Percentiles rank a stretch among this genome's conserved stretches.
Conservation (phyloP, 2,329 filamentous ascomycete species). For the Colletotrichum cuscutae region DNA sequence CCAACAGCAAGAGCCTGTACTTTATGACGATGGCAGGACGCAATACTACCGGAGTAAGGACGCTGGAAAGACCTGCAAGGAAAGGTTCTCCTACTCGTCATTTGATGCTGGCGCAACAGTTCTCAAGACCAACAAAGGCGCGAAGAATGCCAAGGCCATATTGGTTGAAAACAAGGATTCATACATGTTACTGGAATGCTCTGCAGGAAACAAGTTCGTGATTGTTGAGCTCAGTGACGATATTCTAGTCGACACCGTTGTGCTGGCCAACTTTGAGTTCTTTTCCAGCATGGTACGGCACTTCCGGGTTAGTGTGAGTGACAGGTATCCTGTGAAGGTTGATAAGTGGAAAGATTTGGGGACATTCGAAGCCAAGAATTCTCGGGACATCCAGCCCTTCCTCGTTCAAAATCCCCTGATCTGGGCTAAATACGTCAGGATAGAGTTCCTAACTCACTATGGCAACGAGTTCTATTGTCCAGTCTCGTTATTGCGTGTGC, state of each 20-base stretch:
- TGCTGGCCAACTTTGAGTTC: constrained; percentile 99
- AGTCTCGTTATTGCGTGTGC: constrained; percentile 87
- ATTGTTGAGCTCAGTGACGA: constrained; percentile 93
- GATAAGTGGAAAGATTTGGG: constrained; percentile 93
- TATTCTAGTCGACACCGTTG: constrained; percentile 89
- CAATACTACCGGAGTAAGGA: constrained; percentile 81
- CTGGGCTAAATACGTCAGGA: constrained; percentile 91
- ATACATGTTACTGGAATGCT: constrained; percentile 96
- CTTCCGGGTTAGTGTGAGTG: constrained; percentile 91
- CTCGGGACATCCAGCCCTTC: constrained; percentile 93
- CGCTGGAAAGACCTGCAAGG: constrained; percentile 96
- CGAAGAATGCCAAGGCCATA: constrained; percentile 88
- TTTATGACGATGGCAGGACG: constrained; percentile 60
- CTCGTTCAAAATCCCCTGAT: constrained; percentile 94
- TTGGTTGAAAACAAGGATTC: constrained; percentile 97
- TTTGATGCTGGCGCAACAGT: constrained; percentile 97
- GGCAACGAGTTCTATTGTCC: constrained; percentile 98
- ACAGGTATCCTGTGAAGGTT: constrained; percentile 90
- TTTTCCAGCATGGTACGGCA: constrained; percentile 96
- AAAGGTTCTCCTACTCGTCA: constrained; percentile 96
- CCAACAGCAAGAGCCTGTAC: constrained; percentile 51
- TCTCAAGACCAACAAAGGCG: constrained; percentile 86
- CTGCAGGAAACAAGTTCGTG: constrained; percentile 87
- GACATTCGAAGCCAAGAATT: constrained; percentile 90
- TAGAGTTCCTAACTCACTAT: constrained; percentile 94